Evolutionary conservation across 352 stramenopile species (phyloP).

Genomic region (Globisporangium echinulatum): DNA sequence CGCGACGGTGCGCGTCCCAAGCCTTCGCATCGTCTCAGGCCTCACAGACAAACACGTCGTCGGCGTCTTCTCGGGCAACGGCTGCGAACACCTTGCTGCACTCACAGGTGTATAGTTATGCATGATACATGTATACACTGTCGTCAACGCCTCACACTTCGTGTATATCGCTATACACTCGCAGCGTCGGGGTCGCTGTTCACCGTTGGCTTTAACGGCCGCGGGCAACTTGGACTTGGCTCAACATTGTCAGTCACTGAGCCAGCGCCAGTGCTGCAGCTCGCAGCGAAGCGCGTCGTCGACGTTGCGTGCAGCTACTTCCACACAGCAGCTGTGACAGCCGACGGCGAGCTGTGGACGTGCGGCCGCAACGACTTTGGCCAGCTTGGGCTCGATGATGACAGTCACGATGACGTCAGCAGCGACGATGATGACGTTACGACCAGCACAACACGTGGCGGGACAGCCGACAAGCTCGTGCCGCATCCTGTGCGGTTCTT

Average conservation of each 20-base stretch:
- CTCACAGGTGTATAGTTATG: conserved; percentile 38
- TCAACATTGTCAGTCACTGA: conserved; percentile 57
- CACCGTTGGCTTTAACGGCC: conserved; percentile 90
- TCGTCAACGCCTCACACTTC: background rate
- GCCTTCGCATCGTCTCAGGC: conserved; percentile 34
- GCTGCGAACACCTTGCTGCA: conserved; percentile 88
- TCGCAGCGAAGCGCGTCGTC: conserved; percentile 50
- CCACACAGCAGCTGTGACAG: conserved; percentile 81
- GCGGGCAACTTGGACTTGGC: conserved; percentile 85
- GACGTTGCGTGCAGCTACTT: conserved; percentile 91
- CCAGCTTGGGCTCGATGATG: conserved; percentile 78
- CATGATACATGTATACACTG: too few relatives aligned
- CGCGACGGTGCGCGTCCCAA: conserved; percentile 64
- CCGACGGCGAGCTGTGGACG: conserved; percentile 71
- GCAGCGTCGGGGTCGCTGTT: conserved; percentile 76
- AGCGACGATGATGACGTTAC: conserved; percentile 3
- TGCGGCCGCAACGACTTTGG: conserved; percentile 92
- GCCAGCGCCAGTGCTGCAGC: conserved; percentile 34
- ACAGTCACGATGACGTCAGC: background rate
- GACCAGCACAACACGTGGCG: background rate
- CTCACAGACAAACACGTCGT: conserved; percentile 56
- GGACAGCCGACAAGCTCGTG: conserved; percentile 45
- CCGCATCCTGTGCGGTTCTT: conserved; percentile 56
- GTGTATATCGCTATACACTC: conserved; percentile 13
- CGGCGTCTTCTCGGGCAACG: conserved; percentile 87